Conservation (phyloP, 1,284 basidiomycete species). For the Apiotrichum porosum region DNA sequence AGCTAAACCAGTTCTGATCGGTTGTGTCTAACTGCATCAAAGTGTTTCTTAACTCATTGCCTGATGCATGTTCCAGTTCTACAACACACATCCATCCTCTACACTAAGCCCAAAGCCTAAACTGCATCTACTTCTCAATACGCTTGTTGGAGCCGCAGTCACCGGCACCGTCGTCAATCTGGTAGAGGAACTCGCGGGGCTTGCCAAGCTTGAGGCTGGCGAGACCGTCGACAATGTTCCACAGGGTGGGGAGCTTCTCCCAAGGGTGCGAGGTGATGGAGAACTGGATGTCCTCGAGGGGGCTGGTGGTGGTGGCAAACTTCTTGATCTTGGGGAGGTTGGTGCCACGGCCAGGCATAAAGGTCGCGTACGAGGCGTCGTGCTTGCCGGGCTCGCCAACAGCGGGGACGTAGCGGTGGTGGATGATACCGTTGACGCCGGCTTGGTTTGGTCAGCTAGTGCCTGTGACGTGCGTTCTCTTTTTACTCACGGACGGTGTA, state of each 20-base stretch:
- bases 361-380: conserved; percentile 30
- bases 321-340: conserved; percentile 8
- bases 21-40: too few species aligned
- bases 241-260: conserved; percentile 21
- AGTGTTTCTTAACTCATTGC: too few species aligned
- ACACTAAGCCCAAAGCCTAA: too few species aligned
- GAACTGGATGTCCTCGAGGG: conserved; percentile 11
- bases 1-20: too few species aligned
- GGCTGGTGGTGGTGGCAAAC: neutral
- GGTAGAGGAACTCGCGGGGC: neutral
- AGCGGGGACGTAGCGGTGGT: conserved; percentile 31
- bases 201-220: conserved; percentile 7
- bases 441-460: too few species aligned
- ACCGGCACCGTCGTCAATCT: neutral
- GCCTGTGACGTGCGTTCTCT: too few species aligned
- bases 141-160: neutral
- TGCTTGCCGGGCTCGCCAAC: conserved; percentile 31
- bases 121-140: too few species aligned
- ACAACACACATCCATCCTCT: too few species aligned
- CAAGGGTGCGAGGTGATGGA: conserved; percentile 11
- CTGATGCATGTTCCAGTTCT: too few species aligned
- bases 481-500: too few species aligned
- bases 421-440: conserved; percentile 22
- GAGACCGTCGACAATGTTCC: conserved; percentile 22
- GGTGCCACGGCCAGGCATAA: conserved; percentile 9